Base-by-base conservation (phyloP, 2,329 filamentous ascomycete genomes). In the Penicillium glabrum region DNA sequence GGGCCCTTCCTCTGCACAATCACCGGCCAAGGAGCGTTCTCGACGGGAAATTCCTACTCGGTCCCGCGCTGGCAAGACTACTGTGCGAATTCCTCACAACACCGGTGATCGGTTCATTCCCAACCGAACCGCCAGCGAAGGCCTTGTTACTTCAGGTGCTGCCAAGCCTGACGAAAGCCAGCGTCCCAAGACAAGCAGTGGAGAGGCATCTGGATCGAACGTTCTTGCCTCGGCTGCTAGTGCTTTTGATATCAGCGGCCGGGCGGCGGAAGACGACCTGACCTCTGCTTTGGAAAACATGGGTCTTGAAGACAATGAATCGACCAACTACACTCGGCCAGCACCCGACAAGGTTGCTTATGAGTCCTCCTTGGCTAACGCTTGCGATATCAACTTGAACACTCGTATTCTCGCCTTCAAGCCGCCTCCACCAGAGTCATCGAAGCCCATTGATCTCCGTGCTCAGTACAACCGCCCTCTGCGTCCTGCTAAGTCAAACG, bases 391-490 rank as follows among this genome's bases (percentile, higher is more conserved):
- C 61, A 93, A 87, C 71, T 85, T 96, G 61, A 96, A 93, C 81
- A 96, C 93, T 54, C 90, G 95, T 61, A 99, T 99, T 68, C 89
- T 99, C 51, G 90, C 95, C 58, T 99, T 97, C 84, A 99, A 99
- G 87, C 95, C 95, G 53, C 92, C 93, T 2, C 86, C 95, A n/a
- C 95, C 95, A 4, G 95, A 98, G 80, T 98, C 95, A 7, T 96
- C 93, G 33, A 97, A 96, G 83, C 95, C 95, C 35, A 96, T 99
- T 72, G 95, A 99, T 74, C 88, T 99, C 61, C 89, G 95, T 57
- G 91, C 95, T 61, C 95, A 99, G 75, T 99, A 99, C 85, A 99
- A 98, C 83, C 88, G 95, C 60, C 95, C 95, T 35, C 83, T 99
- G 61, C 97, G 91, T 83, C 82, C 90, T 21, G 83, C 88, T 60